Percentiles rank a stretch among this genome's conserved stretches.
These are phyloP conservation scores for Amesomyces nigricolor DNA, from an alignment of 2,329 filamentous ascomycete species.

Conservation along the genomic window DNA sequence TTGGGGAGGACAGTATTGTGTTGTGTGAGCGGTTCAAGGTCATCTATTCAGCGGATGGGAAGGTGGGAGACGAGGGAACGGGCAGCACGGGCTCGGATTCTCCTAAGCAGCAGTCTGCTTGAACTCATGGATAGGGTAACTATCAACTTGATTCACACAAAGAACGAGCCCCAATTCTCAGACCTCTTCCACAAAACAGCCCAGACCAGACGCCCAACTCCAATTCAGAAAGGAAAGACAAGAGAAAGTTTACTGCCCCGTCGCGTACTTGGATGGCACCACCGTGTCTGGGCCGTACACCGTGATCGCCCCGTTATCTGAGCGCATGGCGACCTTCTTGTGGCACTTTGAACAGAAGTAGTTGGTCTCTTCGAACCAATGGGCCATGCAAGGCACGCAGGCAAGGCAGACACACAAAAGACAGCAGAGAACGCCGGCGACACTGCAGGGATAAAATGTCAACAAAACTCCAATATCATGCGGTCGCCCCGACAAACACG, in stretches of 20 bases:
- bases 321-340: conserved; percentile 28
- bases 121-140: no score
- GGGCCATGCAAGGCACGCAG: conserved; percentile 30
- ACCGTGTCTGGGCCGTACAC: conserved; percentile 21
- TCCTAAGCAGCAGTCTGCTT: no score
- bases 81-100: no score
- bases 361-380: conserved; percentile 32
- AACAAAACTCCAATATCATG: neutral
- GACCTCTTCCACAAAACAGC: neutral
- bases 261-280: conserved; percentile 5
- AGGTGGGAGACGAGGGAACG: neutral
- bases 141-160: neutral
- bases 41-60: conserved; percentile 20
- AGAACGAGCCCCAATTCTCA: no score
- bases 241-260: neutral
- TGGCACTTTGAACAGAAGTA: conserved; percentile 30
- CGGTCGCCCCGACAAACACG: neutral
- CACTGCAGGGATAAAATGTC: conserved; percentile 13
- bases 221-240: neutral
- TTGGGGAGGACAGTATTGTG: conserved; percentile 28
- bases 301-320: conserved; percentile 22
- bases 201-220: neutral
- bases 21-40: conserved; percentile 30
- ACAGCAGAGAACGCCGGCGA: conserved; percentile 30
- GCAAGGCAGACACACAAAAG: conserved; percentile 31